Percentiles rank a stretch among this genome's conserved stretches.
phyloP scores from a whole-genome alignment of 2,329 filamentous ascomycete genomes.

The Venturia oleaginea region DNA sequence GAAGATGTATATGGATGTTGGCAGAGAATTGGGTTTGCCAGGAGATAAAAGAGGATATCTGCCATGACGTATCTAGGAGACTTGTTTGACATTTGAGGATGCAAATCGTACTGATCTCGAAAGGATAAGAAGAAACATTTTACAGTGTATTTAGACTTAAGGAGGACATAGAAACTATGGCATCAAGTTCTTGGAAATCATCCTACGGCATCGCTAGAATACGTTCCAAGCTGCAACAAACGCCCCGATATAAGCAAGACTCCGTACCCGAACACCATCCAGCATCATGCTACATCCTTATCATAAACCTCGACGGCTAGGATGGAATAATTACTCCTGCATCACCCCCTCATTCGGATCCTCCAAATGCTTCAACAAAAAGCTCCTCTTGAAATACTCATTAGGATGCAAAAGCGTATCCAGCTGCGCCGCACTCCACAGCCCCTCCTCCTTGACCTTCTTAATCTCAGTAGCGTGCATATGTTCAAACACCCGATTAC shows the following conservation, averaged over 20 bases:
- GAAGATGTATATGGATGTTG: constrained; percentile 42
- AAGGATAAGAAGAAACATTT: background rate
- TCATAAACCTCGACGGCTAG: background rate
- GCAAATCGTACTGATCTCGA: background rate
- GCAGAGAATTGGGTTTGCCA: constrained; percentile 36
- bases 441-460: constrained; percentile 40
- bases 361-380: constrained; percentile 70
- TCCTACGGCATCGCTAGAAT: background rate
- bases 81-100: background rate
- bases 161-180: background rate
- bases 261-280: no score
- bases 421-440: constrained; percentile 55
- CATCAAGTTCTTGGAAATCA: background rate
- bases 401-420: constrained; percentile 97
- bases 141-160: background rate
- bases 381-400: constrained; percentile 95
- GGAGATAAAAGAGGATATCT: background rate
- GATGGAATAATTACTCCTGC: constrained; percentile 1
- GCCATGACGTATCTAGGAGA: background rate
- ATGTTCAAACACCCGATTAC: constrained; percentile 90
- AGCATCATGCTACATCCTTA: background rate
- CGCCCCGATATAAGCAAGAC: no score
- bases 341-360: constrained; percentile 10
- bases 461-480: constrained; percentile 57
- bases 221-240: background rate